Base-by-base conservation (phyloP, 306 rosid genomes). In the Lablab purpureus region DNA sequence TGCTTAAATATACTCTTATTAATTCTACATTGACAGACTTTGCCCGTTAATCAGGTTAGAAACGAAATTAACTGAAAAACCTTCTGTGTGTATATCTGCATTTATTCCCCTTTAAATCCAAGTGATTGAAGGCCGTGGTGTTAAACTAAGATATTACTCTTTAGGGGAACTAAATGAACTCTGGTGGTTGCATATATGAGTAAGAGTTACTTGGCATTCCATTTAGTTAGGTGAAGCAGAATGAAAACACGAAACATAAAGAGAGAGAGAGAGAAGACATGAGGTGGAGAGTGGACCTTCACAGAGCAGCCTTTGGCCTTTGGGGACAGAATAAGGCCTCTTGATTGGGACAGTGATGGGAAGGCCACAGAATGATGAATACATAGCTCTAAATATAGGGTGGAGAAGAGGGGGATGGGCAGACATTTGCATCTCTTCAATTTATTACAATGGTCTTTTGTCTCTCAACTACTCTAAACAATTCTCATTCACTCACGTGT, bases 251-350 rank as follows among this genome's bases (percentile, higher is more conserved):
- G 32, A 73, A 73, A 73, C 83, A 75, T 76, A 71, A 18, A 27
- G 32, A 55, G 74, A 60, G 58, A 64, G 82, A 62, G 80, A 67
- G 30, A 74, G 54, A 60, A 34, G 78, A 30, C 76, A 82, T 37
- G 80, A 73, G 68, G 43, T 17, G 56, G 78, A 83, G 36, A 73
- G 92, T 81, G 94, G 91, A 78, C 88, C 91, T 25, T 73, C 25
- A n/a, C 14, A 74, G 63, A 74, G 63, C 55, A 17, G 77, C 11
- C 74, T 73, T 64, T 83, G 67, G 52, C 14, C 76, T 73, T 58
- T 85, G 70, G 67, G 85, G n/a, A 65, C 86, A 75, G 80, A 79
- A 78, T 45, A 77, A 74, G 81, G 77, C 56, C n/a, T 63, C 71
- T 27, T 75, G 90, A 87, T 71, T 67, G 80, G 40, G 89, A 87